Evolutionary conservation across 208 protist species (phyloP).

Genomic region (Blechomonas ayalai): DNA sequence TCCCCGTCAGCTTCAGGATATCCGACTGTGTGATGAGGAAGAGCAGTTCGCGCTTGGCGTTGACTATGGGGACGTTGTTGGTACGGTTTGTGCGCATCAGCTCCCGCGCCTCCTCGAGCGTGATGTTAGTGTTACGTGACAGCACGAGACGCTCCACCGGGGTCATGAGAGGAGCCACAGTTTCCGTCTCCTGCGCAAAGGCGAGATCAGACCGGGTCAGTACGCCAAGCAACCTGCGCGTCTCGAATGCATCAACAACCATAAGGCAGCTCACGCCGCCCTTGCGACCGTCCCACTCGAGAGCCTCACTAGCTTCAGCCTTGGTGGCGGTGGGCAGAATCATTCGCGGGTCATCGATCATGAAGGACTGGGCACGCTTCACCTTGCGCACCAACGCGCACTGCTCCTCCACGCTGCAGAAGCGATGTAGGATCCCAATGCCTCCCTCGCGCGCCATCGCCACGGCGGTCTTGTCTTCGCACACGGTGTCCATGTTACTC

Average conservation of each 20-base stretch:
- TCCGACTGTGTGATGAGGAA: conserved; percentile 80
- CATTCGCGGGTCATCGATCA: conserved; percentile 83
- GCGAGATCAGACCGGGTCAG: conserved; percentile 59
- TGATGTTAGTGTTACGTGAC: conserved; percentile 44
- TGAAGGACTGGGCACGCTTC: conserved; percentile 87
- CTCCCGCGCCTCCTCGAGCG: conserved; percentile 52
- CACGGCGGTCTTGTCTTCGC: conserved; percentile 82
- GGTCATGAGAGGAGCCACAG: conserved; percentile 59
- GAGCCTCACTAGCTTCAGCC: conserved; percentile 35
- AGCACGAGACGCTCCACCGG: conserved; percentile 43
- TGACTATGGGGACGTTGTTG: conserved; percentile 64
- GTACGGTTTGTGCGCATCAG: conserved; percentile 55
- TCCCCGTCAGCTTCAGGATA: conserved; percentile 70
- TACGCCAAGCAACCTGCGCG: conserved; percentile 51
- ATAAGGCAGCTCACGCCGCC: conserved; percentile 74
- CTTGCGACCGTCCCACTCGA: conserved; percentile 72
- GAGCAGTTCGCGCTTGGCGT: conserved; percentile 39
- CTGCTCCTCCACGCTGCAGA: conserved; percentile 84
- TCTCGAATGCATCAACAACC: conserved; percentile 47
- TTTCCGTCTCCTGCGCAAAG: conserved; percentile 35
- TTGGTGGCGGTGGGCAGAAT: conserved; percentile 53
- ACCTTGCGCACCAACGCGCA: conserved; percentile 83
- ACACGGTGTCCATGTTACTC: conserved; percentile 92
- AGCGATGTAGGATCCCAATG: conserved; percentile 88
- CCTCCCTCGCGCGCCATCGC: conserved; percentile 84